Base-by-base conservation (phyloP, 768 basidiomycete species). In the Rhizopogon vesiculosus region DNA sequence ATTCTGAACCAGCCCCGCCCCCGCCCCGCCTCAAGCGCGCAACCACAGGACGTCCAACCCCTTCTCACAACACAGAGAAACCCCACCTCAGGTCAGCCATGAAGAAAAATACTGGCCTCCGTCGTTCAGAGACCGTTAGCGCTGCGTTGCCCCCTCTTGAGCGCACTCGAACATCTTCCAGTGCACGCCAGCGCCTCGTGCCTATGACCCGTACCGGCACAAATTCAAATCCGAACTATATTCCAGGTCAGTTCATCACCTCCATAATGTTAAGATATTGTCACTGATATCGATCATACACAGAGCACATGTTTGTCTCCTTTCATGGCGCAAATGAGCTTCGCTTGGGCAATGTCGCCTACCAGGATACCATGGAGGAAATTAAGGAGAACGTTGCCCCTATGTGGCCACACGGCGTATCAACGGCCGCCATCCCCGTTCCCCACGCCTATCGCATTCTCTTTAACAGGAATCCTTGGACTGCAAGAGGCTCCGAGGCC, bases 231-330 rank as follows among this genome's bases (percentile, higher is more conserved):
- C 70, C 70, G n/a, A 62, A 69, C 35, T 70, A 69, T 58, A 45
- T 61, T 3, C 72, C 72, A 40, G 71, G 70, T 67, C 56, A 49
- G 19, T 25, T 45, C 13, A 51, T 51, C 56, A 7, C 16, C 18
- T 44, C 42, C 19, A 59, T 45, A 43, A n/a, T 39, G 42, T 29
- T 49, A 39, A 25, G 59, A 49, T 25, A 51, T 55, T 8, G 6
- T 18, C 28, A 38, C 22, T 22, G 42, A 42, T 10, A 25, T 25
- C 3, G 25, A 25, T 25, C 25, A 25, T 25, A 25, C 56, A 48
- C 60, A 91, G 89, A 83, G 59, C 87, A 91, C 63, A 76, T 90
- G 73, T 85, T 90, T 63, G 72, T 91, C 46, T 81, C 85, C 22
- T 83, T 91, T 62, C 78, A 79, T 56, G 79, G 82, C 42, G 79